Conservation (phyloP, 1,284 basidiomycete species). For the Marasmius tenuissimus region DNA sequence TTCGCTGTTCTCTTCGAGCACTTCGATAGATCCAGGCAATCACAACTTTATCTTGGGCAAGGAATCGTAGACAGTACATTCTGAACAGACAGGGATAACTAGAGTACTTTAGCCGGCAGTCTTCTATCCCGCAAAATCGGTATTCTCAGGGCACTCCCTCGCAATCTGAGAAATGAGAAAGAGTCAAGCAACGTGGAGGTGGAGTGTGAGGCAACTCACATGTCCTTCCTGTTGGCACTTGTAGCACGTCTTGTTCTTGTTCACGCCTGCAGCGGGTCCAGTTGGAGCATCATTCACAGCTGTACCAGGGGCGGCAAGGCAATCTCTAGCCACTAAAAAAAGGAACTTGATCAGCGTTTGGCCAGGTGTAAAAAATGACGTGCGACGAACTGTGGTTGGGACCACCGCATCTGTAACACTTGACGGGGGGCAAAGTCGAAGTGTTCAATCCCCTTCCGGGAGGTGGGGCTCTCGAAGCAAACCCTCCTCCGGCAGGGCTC, state of each 20-base stretch:
- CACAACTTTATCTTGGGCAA: neutral
- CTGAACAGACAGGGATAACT: neutral
- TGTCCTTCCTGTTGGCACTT: slow-evolving; percentile 85
- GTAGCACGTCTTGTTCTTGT: slow-evolving; percentile 79
- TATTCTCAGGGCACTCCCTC: slow-evolving; percentile 71
- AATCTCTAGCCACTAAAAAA: slow-evolving; percentile 54
- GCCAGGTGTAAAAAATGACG: neutral
- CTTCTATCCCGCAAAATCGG: slow-evolving; percentile 44
- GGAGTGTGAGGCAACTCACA: slow-evolving; percentile 41
- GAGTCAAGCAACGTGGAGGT: slow-evolving; percentile 1
- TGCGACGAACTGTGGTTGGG: slow-evolving; percentile 60
- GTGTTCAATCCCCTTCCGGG: slow-evolving; percentile 73
- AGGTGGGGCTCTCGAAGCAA: slow-evolving; percentile 67
- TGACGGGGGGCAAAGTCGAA: slow-evolving; percentile 75
- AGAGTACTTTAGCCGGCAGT: neutral
- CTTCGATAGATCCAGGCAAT: neutral
- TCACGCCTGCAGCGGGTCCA: slow-evolving; percentile 39
- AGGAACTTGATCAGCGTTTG: slow-evolving; percentile 6
- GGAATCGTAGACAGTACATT: slow-evolving; percentile 1
- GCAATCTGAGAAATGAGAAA: slow-evolving; percentile 54
- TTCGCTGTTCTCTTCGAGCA: no score
- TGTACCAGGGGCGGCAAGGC: slow-evolving; percentile 69
- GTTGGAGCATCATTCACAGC: slow-evolving; percentile 45
- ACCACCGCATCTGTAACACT: slow-evolving; percentile 81
- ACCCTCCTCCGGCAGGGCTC: slow-evolving; percentile 44